Percentiles rank a stretch among this genome's conserved stretches.
Conservation (phyloP, 2,329 filamentous ascomycete genomes). For the Colletotrichum lindemuthianum region DNA sequence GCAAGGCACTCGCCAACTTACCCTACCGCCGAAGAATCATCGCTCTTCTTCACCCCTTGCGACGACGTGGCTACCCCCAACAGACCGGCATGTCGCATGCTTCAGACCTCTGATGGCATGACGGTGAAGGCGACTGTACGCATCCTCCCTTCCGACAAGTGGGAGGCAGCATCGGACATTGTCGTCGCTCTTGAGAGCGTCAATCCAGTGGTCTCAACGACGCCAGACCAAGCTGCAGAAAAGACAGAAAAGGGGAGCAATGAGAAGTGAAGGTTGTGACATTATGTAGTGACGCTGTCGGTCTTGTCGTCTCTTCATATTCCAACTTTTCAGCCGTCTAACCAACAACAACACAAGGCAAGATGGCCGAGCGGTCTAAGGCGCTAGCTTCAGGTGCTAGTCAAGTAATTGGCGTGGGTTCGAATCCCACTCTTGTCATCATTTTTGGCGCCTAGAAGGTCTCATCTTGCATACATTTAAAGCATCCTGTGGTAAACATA, state of each 20-base stretch:
- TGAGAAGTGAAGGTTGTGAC: too few relatives aligned
- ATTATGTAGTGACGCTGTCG: too few relatives aligned
- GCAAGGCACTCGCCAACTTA: too few relatives aligned
- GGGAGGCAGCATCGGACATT: neutral
- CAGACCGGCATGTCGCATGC: neutral
- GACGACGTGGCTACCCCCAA: neutral
- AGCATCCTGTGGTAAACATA: neutral
- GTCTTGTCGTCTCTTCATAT: neutral
- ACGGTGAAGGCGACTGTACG: neutral
- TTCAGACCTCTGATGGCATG: neutral
- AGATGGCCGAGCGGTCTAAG: slow-evolving; percentile 37
- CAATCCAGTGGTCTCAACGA: too few relatives aligned
- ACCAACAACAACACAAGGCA: slow-evolving; percentile 1
- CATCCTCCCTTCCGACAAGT: neutral
- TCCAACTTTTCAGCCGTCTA: too few relatives aligned
- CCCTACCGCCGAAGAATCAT: neutral
- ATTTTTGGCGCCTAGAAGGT: neutral
- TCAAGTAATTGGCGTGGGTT: slow-evolving; percentile 34
- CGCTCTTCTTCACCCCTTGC: neutral
- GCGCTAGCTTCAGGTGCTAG: slow-evolving; percentile 37
- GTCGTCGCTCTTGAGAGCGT: neutral
- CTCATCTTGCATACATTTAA: neutral
- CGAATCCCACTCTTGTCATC: slow-evolving; percentile 34
- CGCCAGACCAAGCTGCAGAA: too few relatives aligned
- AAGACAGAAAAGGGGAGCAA: neutral